Base-by-base conservation (phyloP, 1,139 yeast genomes). In the Yamadazyma diddensiae region DNA sequence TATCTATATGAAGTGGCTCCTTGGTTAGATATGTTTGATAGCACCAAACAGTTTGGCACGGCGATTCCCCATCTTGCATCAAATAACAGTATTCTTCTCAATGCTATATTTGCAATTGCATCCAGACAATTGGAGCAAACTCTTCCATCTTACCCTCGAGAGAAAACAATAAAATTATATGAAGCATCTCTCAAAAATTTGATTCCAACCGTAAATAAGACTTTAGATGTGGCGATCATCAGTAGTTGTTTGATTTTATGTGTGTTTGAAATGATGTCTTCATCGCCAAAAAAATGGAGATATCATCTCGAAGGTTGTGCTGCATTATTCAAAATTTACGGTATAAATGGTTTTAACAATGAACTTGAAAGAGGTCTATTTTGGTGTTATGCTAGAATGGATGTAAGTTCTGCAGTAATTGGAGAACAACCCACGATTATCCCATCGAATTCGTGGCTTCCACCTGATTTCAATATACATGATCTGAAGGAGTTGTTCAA, bases 381-480 rank as follows among this genome's bases (percentile, higher is more conserved):
- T 38, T 63, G 70, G 69, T 54, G 59, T 32, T 60, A 58, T 45
- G 61, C 62, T 2, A 44, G 69, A 28, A 58, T 61, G 64, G 70
- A 63, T 40, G 59, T 62, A n/a, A 52, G 52, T 37, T 52, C 61
- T 17, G 60, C 62, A 1, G 53, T 59, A 8, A 56, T 62, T 29
- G 62, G 59, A 5, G 65, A 61, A 31, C 54, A 57, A 26, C 44
- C 51, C 2, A 62, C 68, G 0, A 52, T 60, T 35, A 53, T 61
- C 8, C 55, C 55, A 6, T 47, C 55, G 15, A 52, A 49, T 21
- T 43, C 46, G 29, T 64, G 70, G 70, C 34, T 63, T 3, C 67
- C 67, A 0, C 41, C 38, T 8, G 53, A 53, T 15, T 34, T 33
- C n/a, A 35, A 49, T 4, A 33, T 52, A 15, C 41, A 47, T 29